Evolutionary conservation across 768 basidiomycete genomes (phyloP), one percentile per base, ranked within the genome.

Genomic region (Leccinum truebloodii): DNA sequence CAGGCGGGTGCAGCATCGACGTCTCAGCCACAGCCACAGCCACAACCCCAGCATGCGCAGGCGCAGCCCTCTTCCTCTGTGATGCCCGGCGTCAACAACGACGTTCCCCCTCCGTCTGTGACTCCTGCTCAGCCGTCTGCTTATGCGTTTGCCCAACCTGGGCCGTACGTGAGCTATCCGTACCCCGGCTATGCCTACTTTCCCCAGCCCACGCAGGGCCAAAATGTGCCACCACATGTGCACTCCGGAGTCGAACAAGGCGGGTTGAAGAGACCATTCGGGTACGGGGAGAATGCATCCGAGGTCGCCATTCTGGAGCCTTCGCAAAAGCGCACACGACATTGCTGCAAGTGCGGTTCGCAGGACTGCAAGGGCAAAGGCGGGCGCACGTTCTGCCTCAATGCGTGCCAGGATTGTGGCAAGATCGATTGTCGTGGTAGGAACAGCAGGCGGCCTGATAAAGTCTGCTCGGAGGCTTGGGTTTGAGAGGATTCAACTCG

Each of bases 331-430:
- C 81, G 91, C 3, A 84, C 84, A 49, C 86, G 90, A 44, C 91
- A 92, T 67, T 93, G 90, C 66, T 87, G 86, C 71, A 93, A 93
- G 76, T 92, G 90, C 59, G 90, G 90, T 16, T 86, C 84, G 41
- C 85, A 87, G 73, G 85, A 89, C 24, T 93, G 90, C 72, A 92
- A 92, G 70, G 90, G 90, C 53, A 92, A 92, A 65, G 90, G 90
- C 3, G 90, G 90, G 4, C 78, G 89, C 41, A 77, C 78, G 49
- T 91, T 90, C 69, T 93, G 90, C 69, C 77, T 76, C 65, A 91
- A 86, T 70, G 77, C 84, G 46, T 92, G 90, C 64, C 88, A 90
- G 76, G 90, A 93, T 72, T 93, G 91, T 70, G 88, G 89, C n/a
- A 87, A 88, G 77, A 65, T 87, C 63, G 87, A 89, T 16, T 93